A percentile compares a stretch with the other conserved stretches of the same genome.
phyloP scores from a whole-genome alignment of 169 alveolate species.

The Plasmodium ovale region DNA sequence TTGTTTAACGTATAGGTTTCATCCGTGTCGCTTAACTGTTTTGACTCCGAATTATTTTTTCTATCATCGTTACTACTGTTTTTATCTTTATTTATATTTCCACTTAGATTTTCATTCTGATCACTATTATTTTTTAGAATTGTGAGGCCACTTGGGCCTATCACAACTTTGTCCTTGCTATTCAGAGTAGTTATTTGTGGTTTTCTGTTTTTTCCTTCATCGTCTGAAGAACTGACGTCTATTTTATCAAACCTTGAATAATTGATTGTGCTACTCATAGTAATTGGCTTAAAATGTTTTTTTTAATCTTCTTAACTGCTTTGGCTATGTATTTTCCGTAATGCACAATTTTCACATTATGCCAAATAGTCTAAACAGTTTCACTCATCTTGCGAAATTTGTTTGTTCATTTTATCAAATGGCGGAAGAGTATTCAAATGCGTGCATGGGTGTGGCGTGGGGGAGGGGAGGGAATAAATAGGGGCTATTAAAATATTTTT shows the following conservation, averaged over 20 bases:
- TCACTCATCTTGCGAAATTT: no score
- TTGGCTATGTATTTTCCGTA: no score
- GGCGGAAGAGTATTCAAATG: no score
- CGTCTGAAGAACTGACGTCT: conserved; percentile 76
- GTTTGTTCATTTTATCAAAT: no score
- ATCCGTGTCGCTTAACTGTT: background rate
- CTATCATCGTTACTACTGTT: background rate
- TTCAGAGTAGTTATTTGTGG: conserved; percentile 52
- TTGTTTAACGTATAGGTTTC: background rate
- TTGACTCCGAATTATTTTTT: background rate
- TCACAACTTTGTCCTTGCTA: conserved; percentile 53
- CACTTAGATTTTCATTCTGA: background rate
- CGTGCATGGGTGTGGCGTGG: no score
- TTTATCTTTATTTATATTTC: background rate
- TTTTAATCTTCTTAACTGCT: no score
- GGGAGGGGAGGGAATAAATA: no score
- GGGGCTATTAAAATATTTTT: no score
- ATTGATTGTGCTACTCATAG: conserved; percentile 53
- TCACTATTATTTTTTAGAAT: conserved; percentile 23
- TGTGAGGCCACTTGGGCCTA: conserved; percentile 62
- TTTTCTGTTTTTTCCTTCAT: conserved; percentile 28
- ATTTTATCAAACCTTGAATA: conserved; percentile 60
- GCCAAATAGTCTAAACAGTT: no score
- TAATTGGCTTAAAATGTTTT: conserved; percentile 4
- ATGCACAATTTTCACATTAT: no score